Base-by-base conservation (phyloP, 768 basidiomycete species). In the Tricholoma sp. region DNA sequence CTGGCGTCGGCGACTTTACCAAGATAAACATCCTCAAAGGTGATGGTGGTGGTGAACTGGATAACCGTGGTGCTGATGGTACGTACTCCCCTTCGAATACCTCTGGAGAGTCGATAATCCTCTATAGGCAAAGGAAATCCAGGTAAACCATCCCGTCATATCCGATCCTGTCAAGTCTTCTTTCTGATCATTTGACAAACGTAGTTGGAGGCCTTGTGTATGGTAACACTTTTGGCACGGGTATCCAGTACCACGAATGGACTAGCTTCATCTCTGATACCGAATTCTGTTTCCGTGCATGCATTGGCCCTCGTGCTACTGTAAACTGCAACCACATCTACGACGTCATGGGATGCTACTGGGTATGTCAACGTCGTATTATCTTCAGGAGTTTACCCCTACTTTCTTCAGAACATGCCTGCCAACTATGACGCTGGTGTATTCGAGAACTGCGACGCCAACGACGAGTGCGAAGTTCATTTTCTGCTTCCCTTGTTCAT, bases 251-350 rank as follows among this genome's bases (percentile, higher is more conserved):
- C 66, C 86, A 89, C 62, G 87, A 92, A 66, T 94, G 93, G 92
- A 91, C 88, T 39, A 82, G 79, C 69, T 93, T 92, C 74, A 84
- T 92, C 62, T 90, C 89, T 29, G 80, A 80, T 31, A 67, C 60
- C 44, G 68, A 73, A 56, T 88, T 89, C 71, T 93, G 90, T 72
- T 71, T 90, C 66, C 89, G 90, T 59, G 75, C 84, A 2, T 94
- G 92, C 71, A 66, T 74, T 6, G 84, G 84, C 13, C 69, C 80
- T 11, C 79, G 82, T 52, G 79, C 84, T 0, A 78, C 76, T 4
- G 69, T 71, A 20, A 76, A 78, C 54, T 92, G 90, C 76, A 83
- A 89, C 69, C 88, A 94, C 74, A 86, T 88, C 61, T 90, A 84
- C 60, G 89, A 91, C 61, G 75, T 83, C 50, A 81, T 84, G 79